These are phyloP conservation scores for Exophiala mesophila DNA, from an alignment of 2,329 filamentous ascomycete genomes.

Conservation along the genomic window DNA sequence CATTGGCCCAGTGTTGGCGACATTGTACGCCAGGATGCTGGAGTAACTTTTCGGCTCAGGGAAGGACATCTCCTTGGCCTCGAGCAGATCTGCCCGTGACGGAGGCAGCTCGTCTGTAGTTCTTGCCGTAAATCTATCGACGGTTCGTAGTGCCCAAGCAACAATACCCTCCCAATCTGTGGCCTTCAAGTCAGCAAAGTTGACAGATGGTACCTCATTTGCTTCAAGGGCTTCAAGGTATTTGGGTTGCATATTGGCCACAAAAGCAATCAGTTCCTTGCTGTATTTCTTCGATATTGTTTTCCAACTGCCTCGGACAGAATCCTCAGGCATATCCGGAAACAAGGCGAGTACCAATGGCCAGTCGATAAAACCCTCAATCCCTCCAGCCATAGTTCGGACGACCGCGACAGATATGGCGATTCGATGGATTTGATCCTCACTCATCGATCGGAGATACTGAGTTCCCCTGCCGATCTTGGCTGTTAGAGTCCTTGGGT, in stretches of 20 bases:
- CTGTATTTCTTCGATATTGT: slow-evolving; percentile 35
- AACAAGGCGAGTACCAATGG: slow-evolving; percentile 39
- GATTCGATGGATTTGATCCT: slow-evolving; percentile 31
- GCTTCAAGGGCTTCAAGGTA: slow-evolving; percentile 43
- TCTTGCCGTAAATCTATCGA: slow-evolving; percentile 37
- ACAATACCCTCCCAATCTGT: slow-evolving; percentile 46
- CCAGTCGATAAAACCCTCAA: slow-evolving; percentile 43
- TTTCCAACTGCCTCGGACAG: slow-evolving; percentile 37
- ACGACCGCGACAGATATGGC: slow-evolving; percentile 42
- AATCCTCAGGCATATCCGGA: slow-evolving; percentile 35
- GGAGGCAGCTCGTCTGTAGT: slow-evolving; percentile 41
- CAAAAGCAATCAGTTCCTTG: slow-evolving; percentile 40
- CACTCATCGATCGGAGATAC: slow-evolving; percentile 14
- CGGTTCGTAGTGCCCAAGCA: slow-evolving; percentile 41
- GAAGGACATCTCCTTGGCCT: slow-evolving; percentile 38
- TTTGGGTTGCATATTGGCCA: slow-evolving; percentile 43
- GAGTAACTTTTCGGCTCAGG: slow-evolving; percentile 31
- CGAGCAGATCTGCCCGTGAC: slow-evolving; percentile 38
- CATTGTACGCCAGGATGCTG: slow-evolving; percentile 33
- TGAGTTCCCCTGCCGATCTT: slow-evolving; percentile 4
- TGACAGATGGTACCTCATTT: slow-evolving; percentile 39
- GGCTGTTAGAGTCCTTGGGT: background rate
- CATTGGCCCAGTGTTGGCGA: slow-evolving; percentile 31
- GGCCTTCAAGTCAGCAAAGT: slow-evolving; percentile 39
- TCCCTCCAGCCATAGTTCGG: slow-evolving; percentile 41